A percentile compares a stretch with the other conserved stretches of the same genome.
These are phyloP conservation scores for Herpetospermum pedunculosum DNA, from an alignment of 306 rosid species.

Conservation along the genomic window DNA sequence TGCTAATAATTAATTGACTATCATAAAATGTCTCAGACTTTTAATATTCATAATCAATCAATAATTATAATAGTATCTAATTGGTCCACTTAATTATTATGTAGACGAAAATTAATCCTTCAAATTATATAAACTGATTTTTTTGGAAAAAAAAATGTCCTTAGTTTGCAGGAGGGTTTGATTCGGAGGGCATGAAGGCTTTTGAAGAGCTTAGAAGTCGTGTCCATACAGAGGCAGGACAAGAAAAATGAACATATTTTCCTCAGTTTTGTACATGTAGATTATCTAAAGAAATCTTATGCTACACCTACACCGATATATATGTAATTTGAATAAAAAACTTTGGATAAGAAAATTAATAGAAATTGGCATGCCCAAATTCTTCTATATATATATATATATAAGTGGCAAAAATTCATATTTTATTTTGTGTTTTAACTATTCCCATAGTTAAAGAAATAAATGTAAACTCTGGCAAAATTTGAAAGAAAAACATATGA, in stretches of 20 bases:
- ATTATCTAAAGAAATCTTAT: too few species aligned
- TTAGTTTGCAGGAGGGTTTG: constrained; percentile 95
- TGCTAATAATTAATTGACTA: not conserved
- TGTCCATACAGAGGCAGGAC: constrained; percentile 25
- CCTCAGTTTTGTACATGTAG: not conserved
- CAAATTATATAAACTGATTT: not conserved
- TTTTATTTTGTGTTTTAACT: too few species aligned
- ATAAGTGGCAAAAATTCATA: too few species aligned
- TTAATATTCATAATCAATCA: not conserved
- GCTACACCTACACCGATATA: too few species aligned
- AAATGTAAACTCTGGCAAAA: too few species aligned
- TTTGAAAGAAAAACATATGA: too few species aligned
- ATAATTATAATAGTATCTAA: not conserved
- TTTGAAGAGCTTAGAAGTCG: constrained; percentile 78
- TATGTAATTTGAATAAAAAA: too few species aligned
- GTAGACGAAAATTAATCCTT: not conserved
- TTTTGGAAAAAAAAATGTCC: constrained; percentile 14
- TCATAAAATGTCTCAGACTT: not conserved
- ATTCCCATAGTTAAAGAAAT: too few species aligned
- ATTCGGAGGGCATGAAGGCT: constrained; percentile 77
- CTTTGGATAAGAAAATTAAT: too few species aligned
- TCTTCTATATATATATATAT: too few species aligned
- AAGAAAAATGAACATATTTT: constrained; percentile 18
- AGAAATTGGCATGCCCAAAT: too few species aligned
- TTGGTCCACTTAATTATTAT: not conserved